phyloP scores from a whole-genome alignment of 306 rosid species.

The Vigna angularis region DNA sequence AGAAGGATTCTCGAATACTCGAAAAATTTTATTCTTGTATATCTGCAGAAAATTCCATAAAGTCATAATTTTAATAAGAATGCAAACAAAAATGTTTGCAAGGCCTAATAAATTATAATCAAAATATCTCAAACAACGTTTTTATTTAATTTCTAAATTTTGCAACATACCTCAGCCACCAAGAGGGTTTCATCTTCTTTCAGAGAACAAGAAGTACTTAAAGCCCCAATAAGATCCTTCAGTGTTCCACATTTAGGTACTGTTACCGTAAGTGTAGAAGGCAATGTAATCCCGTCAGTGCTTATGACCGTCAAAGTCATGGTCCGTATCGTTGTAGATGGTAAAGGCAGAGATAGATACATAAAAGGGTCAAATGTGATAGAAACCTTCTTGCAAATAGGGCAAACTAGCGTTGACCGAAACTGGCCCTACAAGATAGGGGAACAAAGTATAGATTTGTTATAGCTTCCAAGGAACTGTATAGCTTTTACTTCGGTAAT shows the following conservation, averaged over 20 bases:
- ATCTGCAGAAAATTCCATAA: slow-evolving; percentile 54
- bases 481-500: slow-evolving; percentile 5
- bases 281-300: slow-evolving; percentile 65
- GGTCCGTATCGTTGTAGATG: slow-evolving; percentile 70
- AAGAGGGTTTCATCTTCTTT: slow-evolving; percentile 76
- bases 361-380: slow-evolving; percentile 93
- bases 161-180: slow-evolving; percentile 75
- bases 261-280: slow-evolving; percentile 57
- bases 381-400: slow-evolving; percentile 76
- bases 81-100: slow-evolving; percentile 28
- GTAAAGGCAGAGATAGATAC: slow-evolving; percentile 86
- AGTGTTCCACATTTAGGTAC: slow-evolving; percentile 65
- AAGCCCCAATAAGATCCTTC: slow-evolving; percentile 68
- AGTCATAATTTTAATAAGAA: slow-evolving; percentile 30
- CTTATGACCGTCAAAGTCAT: slow-evolving; percentile 75
- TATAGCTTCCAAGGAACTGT: slow-evolving; percentile 19
- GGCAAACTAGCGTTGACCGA: slow-evolving; percentile 83
- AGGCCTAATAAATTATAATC: slow-evolving; percentile 13
- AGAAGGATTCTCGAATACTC: slow-evolving; percentile 59
- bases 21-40: slow-evolving; percentile 55
- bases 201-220: slow-evolving; percentile 66
- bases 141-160: slow-evolving; percentile 15
- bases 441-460: slow-evolving; percentile 21
- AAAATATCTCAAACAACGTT: slow-evolving; percentile 2
- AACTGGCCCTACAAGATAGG: slow-evolving; percentile 75